Evolutionary conservation across 1,139 yeast species (phyloP).

Genomic region (Hyphopichia fennica): DNA sequence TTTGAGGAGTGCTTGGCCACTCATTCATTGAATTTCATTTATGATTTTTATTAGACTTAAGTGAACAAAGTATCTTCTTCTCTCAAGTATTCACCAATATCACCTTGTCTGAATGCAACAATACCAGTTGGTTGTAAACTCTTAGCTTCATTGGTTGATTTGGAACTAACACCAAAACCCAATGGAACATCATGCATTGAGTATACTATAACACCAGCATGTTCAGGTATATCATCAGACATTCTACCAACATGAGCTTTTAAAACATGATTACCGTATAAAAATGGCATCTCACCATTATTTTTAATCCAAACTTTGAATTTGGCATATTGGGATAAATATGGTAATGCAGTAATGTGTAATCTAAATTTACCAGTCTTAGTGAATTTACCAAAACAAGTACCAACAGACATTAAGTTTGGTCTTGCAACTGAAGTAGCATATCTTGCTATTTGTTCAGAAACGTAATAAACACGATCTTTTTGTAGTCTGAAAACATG

Average conservation of each 20-base stretch:
- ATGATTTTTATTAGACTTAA: conserved; percentile 21
- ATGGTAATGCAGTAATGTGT: conserved; percentile 87
- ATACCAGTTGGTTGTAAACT: conserved; percentile 90
- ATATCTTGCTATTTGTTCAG: conserved; percentile 76
- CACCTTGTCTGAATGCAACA: conserved; percentile 95
- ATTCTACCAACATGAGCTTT: conserved; percentile 97
- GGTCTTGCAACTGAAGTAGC: conserved; percentile 91
- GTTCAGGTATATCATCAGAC: conserved; percentile 98
- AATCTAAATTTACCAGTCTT: conserved; percentile 95
- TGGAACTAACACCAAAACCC: conserved; percentile 95
- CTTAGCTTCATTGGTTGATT: conserved; percentile 86
- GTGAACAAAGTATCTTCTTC: conserved; percentile 96
- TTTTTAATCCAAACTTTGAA: conserved; percentile 95
- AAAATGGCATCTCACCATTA: conserved; percentile 97
- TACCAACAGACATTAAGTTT: conserved; percentile 88
- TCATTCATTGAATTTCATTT: conserved; percentile 9
- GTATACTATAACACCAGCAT: conserved; percentile 89
- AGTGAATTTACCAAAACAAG: conserved; percentile 94
- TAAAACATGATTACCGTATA: conserved; percentile 93
- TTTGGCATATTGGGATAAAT: conserved; percentile 84
- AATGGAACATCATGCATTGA: conserved; percentile 92
- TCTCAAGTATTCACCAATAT: conserved; percentile 96
- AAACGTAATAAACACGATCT: conserved; percentile 91
- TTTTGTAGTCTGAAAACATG: conserved; percentile 95
- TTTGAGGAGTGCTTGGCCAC: background rate